Base-by-base conservation (phyloP, 345 rosid genomes). In the Gossypium bickii region DNA sequence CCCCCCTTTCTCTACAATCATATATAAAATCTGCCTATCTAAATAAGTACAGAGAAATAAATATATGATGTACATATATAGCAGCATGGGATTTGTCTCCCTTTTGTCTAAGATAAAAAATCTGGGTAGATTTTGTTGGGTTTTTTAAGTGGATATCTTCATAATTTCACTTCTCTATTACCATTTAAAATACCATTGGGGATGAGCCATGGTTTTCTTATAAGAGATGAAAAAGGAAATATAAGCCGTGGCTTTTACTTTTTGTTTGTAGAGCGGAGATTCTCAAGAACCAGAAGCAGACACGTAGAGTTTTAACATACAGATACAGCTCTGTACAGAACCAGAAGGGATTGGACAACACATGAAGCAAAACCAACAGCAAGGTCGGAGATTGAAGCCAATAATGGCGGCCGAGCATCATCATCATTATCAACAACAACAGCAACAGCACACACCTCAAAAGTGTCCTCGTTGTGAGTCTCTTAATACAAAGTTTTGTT, bases 381-480 rank as follows among this genome's bases (percentile, higher is more conserved):
- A 71, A 72, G 82, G 81, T 60, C 83, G 80, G 74, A 82, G 83
- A 52, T 24, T 81, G 80, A 78, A 79, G 66, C 22, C 77, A 68
- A 2, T 43, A 45, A 64, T 66, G 56, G 73, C 63, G 9, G 70
- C 55, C 13, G 75, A 72, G 10, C 62, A 73, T 49, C 72, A 29
- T 8, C 72, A 57, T 38, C 66, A 3, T 49, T 73, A 75, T 4
- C 78, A 60, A 2, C 82, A 52, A 2, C 80, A 66, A 7, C 80
- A 66, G 12, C 88, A 53, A 25, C 80, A 51, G 9, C 80, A 58
- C 15, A 84, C 51, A 47, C 85, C 84, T 1, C 84, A 83, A 61
- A 86, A 80, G 70, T 89, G 94, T 29, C 94, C 94, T 29, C 86
- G 94, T 2, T 89, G 94, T 15, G 89, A 89, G 15, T 89, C 94